These are phyloP conservation scores for Phlebiopsis flavidoalba DNA, from an alignment of 768 basidiomycete species.

Conservation along the genomic window DNA sequence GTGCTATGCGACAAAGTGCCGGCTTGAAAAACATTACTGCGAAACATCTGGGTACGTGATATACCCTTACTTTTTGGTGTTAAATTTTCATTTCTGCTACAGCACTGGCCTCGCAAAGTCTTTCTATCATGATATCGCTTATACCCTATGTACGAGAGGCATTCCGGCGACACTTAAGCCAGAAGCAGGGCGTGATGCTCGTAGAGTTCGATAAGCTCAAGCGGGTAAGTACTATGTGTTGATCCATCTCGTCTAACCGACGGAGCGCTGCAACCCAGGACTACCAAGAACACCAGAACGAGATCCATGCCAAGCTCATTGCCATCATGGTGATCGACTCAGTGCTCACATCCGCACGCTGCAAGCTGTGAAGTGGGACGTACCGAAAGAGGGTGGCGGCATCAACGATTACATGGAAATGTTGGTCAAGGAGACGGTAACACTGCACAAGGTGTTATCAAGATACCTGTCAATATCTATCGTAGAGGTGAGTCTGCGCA, in stretches of 20 bases:
- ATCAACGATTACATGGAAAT: slow-evolving; percentile 90
- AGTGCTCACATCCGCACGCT: slow-evolving; percentile 80
- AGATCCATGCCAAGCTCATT: slow-evolving; percentile 95
- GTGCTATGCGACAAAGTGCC: slow-evolving; percentile 96
- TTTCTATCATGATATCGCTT: slow-evolving; percentile 90
- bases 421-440: slow-evolving; percentile 91
- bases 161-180: slow-evolving; percentile 87
- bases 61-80: neutral
- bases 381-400: slow-evolving; percentile 52
- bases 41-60: slow-evolving; percentile 79
- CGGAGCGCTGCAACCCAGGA: slow-evolving; percentile 45
- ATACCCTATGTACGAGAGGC: slow-evolving; percentile 96
- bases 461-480: slow-evolving; percentile 77
- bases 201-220: slow-evolving; percentile 98
- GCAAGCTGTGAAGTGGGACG: slow-evolving; percentile 79
- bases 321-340: slow-evolving; percentile 96
- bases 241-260: neutral
- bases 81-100: slow-evolving; percentile 1
- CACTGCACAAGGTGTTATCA: slow-evolving; percentile 91
- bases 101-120: slow-evolving; percentile 94
- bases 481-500: slow-evolving; percentile 65
- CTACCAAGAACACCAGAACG: slow-evolving; percentile 98
- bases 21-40: slow-evolving; percentile 98
- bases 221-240: slow-evolving; percentile 53
- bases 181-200: slow-evolving; percentile 94